Percentiles rank a stretch among this genome's conserved stretches.
phyloP scores from a whole-genome alignment of 139 green algal genomes.

The Micromonas commoda region DNA sequence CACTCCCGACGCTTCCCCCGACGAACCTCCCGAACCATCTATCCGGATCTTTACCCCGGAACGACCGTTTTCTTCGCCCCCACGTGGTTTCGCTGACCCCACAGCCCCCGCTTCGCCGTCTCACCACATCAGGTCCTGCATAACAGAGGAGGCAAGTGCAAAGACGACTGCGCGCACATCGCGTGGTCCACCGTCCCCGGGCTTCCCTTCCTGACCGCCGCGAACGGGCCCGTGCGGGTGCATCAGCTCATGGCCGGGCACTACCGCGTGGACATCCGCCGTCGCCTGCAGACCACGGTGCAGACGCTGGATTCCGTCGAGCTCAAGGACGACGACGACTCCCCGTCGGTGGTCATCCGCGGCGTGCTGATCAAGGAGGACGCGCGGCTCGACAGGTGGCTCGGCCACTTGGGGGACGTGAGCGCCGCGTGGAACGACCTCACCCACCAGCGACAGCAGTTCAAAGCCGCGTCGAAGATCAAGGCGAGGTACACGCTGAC shows the following conservation, averaged over 20 bases:
- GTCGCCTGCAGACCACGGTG: background rate
- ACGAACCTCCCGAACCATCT: too few species aligned
- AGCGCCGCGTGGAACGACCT: background rate
- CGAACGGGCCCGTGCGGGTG: conserved; percentile 5
- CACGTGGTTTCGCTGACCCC: too few species aligned
- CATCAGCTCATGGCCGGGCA: conserved; percentile 14
- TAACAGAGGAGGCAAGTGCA: background rate
- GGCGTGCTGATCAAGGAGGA: conserved; percentile 22
- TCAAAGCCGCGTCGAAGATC: background rate
- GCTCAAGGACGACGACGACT: background rate
- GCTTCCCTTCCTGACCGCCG: background rate
- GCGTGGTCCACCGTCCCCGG: conserved; percentile 3
- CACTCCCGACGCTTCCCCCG: too few species aligned
- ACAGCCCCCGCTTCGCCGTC: too few species aligned
- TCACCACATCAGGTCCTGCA: too few species aligned
- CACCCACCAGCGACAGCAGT: background rate
- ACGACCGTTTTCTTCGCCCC: too few species aligned
- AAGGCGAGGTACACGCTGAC: background rate
- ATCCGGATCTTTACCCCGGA: too few species aligned
- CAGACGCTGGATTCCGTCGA: conserved; percentile 23
- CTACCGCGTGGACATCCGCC: background rate
- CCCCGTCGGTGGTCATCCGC: background rate
- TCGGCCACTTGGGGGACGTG: background rate
- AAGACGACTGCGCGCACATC: background rate
- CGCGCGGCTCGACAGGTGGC: background rate